These are phyloP conservation scores for Lagenidium sp. DNA, from an alignment of 352 stramenopile species.

Conservation along the genomic window DNA sequence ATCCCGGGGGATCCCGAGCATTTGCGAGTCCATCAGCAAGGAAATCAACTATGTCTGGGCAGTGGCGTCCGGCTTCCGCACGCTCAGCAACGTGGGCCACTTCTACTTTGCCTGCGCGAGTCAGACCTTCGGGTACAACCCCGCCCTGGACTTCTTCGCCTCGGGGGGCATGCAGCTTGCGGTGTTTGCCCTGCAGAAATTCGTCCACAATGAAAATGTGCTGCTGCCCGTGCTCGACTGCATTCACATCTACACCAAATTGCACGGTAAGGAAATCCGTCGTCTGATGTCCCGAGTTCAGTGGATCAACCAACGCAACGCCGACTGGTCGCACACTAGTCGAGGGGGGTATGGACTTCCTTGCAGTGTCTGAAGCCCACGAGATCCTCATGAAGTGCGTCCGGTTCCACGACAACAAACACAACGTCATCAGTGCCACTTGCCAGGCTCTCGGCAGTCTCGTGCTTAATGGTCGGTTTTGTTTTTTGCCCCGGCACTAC, in stretches of 20 bases:
- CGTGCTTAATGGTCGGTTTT: conserved; percentile 54
- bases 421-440: conserved; percentile 47
- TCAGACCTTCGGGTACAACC: conserved; percentile 59
- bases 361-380: conserved; percentile 35
- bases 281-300: too few relatives aligned
- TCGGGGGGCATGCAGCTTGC: conserved; percentile 57
- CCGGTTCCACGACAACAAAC: conserved; percentile 73
- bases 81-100: conserved; percentile 49
- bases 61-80: conserved; percentile 58
- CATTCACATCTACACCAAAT: conserved; percentile 60
- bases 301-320: not conserved
- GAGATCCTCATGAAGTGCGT: conserved; percentile 68
- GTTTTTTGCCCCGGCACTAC: too few relatives aligned
- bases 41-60: conserved; percentile 77
- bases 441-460: conserved; percentile 57
- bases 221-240: conserved; percentile 57
- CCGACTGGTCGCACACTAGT: too few relatives aligned
- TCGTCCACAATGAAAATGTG: conserved; percentile 59
- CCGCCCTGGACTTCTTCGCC: conserved; percentile 52
- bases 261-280: conserved; percentile 40
- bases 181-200: conserved; percentile 61
- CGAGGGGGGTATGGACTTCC: conserved; percentile 52
- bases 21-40: conserved; percentile 61
- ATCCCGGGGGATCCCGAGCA: conserved; percentile 41
- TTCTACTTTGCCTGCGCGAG: conserved; percentile 73